Percentiles rank a stretch among this genome's conserved stretches.
phyloP scores from a whole-genome alignment of 345 rosid genomes.

The Luvunga scandens region DNA sequence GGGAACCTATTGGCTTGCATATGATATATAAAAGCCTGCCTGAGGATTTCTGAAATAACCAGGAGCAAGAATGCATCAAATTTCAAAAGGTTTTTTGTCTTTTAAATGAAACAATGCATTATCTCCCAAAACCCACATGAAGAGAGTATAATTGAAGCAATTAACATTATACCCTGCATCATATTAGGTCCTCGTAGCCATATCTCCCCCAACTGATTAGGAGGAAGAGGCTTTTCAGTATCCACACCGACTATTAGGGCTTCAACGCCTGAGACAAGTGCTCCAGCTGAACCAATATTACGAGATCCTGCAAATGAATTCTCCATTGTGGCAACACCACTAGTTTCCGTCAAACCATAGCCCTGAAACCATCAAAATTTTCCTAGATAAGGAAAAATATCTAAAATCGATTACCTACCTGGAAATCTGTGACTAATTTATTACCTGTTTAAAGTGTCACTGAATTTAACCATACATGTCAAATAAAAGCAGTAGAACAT shows the following conservation, averaged over 20 bases:
- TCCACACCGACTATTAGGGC: slow-evolving; percentile 65
- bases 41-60: no score
- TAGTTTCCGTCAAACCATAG: slow-evolving; percentile 90
- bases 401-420: background rate
- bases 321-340: slow-evolving; percentile 62
- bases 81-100: background rate
- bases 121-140: background rate
- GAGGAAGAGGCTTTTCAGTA: slow-evolving; percentile 66
- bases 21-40: background rate
- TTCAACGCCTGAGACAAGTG: slow-evolving; percentile 68
- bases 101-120: background rate
- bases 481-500: background rate
- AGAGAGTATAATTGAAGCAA: background rate
- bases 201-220: slow-evolving; percentile 72
- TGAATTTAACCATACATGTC: background rate
- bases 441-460: background rate
- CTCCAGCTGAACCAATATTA: slow-evolving; percentile 74
- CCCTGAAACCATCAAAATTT: slow-evolving; percentile 51
- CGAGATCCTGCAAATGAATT: slow-evolving; percentile 38
- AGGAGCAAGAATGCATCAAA: no score
- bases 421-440: background rate
- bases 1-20: background rate
- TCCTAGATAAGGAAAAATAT: slow-evolving; percentile 1
- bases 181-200: slow-evolving; percentile 93
- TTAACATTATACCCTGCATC: slow-evolving; percentile 66